Conservation (phyloP, 306 rosid species). For the Datisca glomerata region DNA sequence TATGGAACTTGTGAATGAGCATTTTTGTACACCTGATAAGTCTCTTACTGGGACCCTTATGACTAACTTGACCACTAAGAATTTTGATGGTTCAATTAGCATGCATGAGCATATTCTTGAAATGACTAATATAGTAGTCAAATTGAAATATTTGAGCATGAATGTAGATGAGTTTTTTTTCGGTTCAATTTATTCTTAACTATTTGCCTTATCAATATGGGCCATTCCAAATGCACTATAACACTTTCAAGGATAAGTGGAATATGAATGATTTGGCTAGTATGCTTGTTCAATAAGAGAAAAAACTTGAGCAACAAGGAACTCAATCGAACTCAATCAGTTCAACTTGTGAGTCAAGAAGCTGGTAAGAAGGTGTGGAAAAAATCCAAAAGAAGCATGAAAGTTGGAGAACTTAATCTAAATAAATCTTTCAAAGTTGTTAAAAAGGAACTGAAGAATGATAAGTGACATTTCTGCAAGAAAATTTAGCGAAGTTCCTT, state of each 20-base stretch:
- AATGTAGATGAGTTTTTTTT: background rate
- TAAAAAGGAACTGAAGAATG: background rate
- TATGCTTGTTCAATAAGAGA: conserved; percentile 7
- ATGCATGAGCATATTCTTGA: too few species aligned
- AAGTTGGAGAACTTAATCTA: too few species aligned
- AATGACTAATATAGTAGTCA: too few species aligned
- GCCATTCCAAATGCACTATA: conserved; percentile 1
- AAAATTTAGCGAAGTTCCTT: conserved; percentile 5
- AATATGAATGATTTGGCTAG: conserved; percentile 1
- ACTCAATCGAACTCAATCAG: background rate
- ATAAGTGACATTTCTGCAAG: background rate
- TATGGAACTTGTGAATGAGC: background rate
- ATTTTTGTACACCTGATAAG: background rate
- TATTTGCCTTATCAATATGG: conserved; percentile 5
- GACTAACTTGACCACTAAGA: background rate
- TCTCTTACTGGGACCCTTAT: background rate
- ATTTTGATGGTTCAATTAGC: too few species aligned
- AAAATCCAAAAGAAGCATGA: too few species aligned
- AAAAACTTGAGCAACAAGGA: background rate
- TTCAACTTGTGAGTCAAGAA: too few species aligned
- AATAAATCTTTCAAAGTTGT: background rate
- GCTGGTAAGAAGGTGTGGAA: too few species aligned
- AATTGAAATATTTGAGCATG: too few species aligned
- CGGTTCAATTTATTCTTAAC: background rate
- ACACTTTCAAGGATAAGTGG: background rate